phyloP scores from a whole-genome alignment of 805 yeast genomes.

The Jamesozyma jinghongensis region DNA sequence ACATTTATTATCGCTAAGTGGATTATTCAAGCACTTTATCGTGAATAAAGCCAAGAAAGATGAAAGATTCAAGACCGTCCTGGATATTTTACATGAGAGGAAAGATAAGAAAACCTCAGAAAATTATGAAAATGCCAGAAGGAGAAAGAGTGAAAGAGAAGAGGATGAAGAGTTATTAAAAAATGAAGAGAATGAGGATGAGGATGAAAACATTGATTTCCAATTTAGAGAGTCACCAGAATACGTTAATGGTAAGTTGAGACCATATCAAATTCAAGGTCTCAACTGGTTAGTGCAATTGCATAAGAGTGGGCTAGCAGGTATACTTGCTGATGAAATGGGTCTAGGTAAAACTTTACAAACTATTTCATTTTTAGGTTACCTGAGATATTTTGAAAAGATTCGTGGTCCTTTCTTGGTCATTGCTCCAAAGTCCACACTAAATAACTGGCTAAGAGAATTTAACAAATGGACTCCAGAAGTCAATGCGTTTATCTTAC shows the following conservation, averaged over 20 bases:
- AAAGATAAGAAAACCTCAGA: conserved; percentile 6
- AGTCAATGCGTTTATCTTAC: conserved; percentile 56
- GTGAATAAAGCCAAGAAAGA: conserved; percentile 56
- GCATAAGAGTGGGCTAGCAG: conserved; percentile 59
- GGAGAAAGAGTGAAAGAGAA: conserved; percentile 67
- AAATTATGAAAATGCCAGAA: conserved; percentile 28
- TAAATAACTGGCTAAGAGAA: conserved; percentile 75
- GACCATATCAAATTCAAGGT: conserved; percentile 76
- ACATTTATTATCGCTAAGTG: conserved; percentile 56
- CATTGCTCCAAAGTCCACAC: conserved; percentile 70
- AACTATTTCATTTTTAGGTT: conserved; percentile 69
- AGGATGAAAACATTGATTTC: conserved; percentile 18
- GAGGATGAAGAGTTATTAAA: conserved; percentile 69
- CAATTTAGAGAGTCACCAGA: conserved; percentile 78
- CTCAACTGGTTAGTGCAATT: conserved; percentile 68
- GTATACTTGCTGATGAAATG: conserved; percentile 81
- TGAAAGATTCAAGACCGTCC: conserved; percentile 44
- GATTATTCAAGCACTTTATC: conserved; percentile 59
- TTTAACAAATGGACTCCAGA: conserved; percentile 76
- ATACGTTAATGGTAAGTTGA: conserved; percentile 51
- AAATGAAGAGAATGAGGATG: conserved; percentile 23
- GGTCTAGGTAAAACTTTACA: conserved; percentile 77
- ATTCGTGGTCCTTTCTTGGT: conserved; percentile 66
- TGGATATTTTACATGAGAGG: conserved; percentile 31
- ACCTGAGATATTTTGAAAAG: conserved; percentile 50